A percentile compares a stretch with the other conserved stretches of the same genome.
Evolutionary conservation across 176 grass and related monocot species (phyloP).

Genomic region (Aegilops tauschii): DNA sequence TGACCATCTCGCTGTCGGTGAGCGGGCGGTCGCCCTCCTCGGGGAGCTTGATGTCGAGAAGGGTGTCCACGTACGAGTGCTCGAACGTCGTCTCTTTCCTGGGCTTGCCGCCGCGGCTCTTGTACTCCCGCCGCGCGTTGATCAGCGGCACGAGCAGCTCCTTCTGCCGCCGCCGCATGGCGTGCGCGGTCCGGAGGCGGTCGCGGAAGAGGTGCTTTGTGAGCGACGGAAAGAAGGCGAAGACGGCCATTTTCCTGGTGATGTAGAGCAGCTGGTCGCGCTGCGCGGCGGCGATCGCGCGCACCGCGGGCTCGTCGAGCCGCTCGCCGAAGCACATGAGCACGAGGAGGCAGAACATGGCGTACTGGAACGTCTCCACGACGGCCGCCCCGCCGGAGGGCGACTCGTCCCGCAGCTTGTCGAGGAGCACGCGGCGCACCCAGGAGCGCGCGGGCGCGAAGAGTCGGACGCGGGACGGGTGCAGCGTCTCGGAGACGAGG

Average conservation of each 20-base stretch:
- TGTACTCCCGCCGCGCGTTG: slow-evolving; percentile 41
- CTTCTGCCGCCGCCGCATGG: slow-evolving; percentile 1
- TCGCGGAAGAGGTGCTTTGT: slow-evolving; percentile 39
- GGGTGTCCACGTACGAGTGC: slow-evolving; percentile 69
- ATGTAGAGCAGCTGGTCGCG: slow-evolving; percentile 24
- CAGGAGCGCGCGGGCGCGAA: slow-evolving; percentile 44
- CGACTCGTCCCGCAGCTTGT: slow-evolving; percentile 12
- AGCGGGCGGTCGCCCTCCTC: slow-evolving; percentile 33
- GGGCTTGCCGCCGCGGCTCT: not conserved
- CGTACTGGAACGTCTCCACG: slow-evolving; percentile 47
- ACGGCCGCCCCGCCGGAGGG: not conserved
- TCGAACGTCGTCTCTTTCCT: slow-evolving; percentile 21
- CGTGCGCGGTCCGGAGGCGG: slow-evolving; percentile 13
- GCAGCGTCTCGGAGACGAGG: slow-evolving; percentile 50
- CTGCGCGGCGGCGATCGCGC: slow-evolving; percentile 25
- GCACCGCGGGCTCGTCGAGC: slow-evolving; percentile 45
- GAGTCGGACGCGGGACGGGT: slow-evolving; percentile 39
- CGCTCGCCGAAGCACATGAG: slow-evolving; percentile 75
- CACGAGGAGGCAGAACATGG: slow-evolving; percentile 65
- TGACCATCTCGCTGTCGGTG: slow-evolving; percentile 31
- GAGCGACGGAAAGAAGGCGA: slow-evolving; percentile 37
- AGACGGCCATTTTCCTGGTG: slow-evolving; percentile 1
- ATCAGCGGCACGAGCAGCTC: slow-evolving; percentile 44
- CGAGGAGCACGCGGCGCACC: slow-evolving; percentile 31
- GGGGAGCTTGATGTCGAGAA: slow-evolving; percentile 57